phyloP scores from a whole-genome alignment of 1,139 yeast species.

The Candida tetrigidarum region DNA sequence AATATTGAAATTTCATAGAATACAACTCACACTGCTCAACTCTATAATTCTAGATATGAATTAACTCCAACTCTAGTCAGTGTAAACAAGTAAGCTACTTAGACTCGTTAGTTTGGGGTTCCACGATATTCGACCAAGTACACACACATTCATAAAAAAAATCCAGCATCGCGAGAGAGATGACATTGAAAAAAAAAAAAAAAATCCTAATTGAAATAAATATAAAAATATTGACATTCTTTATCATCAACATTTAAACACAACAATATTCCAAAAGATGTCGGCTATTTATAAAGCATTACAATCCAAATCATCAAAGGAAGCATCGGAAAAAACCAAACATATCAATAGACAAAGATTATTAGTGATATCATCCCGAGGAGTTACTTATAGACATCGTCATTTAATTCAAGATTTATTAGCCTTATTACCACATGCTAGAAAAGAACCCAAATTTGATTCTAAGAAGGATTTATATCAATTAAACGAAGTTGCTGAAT shows the following conservation, averaged over 20 bases:
- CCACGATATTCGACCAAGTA: slow-evolving; percentile 1
- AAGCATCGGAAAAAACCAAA: slow-evolving; percentile 50
- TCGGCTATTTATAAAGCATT: slow-evolving; percentile 73
- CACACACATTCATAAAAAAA: background rate
- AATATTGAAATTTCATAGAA: too few species aligned
- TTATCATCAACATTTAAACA: background rate
- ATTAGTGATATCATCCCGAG: slow-evolving; percentile 89
- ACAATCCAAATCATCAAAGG: slow-evolving; percentile 52
- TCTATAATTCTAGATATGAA: too few species aligned
- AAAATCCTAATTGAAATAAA: background rate
- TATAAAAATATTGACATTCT: too few species aligned
- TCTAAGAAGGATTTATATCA: slow-evolving; percentile 88
- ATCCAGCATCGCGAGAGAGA: slow-evolving; percentile 6
- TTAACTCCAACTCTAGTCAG: too few species aligned
- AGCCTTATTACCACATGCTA: slow-evolving; percentile 86
- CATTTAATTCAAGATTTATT: slow-evolving; percentile 86
- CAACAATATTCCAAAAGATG: too few species aligned
- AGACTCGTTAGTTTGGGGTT: too few species aligned
- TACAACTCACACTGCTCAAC: too few species aligned
- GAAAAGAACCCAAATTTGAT: slow-evolving; percentile 96
- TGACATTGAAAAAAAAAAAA: slow-evolving; percentile 9
- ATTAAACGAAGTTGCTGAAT: slow-evolving; percentile 93
- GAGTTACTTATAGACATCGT: slow-evolving; percentile 93
- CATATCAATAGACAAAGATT: slow-evolving; percentile 81
- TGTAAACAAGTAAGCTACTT: too few species aligned